Evolutionary conservation across 106 monocot genomes (phyloP).

Genomic region (Acorus gramineus): DNA sequence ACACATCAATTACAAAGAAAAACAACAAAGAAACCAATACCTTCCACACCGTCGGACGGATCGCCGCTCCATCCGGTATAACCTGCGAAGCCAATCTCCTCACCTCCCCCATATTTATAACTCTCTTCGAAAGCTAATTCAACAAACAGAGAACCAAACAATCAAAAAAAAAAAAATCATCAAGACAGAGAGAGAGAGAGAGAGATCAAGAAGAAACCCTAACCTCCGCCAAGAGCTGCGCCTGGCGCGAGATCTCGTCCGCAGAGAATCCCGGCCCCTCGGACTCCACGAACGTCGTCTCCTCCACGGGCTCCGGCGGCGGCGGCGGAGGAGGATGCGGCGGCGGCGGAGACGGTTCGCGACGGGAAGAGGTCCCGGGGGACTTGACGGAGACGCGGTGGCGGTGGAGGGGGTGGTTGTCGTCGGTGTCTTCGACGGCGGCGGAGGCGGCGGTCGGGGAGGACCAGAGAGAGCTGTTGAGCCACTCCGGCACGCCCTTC

Average conservation of each 20-base stretch:
- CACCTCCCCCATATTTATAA: constrained; percentile 50
- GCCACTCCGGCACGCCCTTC: constrained; percentile 70
- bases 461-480: constrained; percentile 71
- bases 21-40: constrained; percentile 9
- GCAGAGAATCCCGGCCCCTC: constrained; percentile 24
- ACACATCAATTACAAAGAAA: not conserved
- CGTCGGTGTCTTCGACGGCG: not conserved
- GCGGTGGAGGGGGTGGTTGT: constrained; percentile 9
- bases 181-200: not conserved
- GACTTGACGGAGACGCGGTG: constrained; percentile 1
- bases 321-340: constrained; percentile 21
- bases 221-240: constrained; percentile 63
- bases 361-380: constrained; percentile 2
- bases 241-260: constrained; percentile 66
- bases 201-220: not conserved
- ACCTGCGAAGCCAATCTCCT: constrained; percentile 64
- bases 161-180: not conserved
- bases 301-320: not conserved
- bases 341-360: not conserved
- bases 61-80: constrained; percentile 59
- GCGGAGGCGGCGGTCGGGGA: constrained; percentile 7
- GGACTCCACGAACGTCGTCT: constrained; percentile 1
- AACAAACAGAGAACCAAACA: not conserved
- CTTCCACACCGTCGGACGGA: constrained; percentile 88
- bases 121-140: constrained; percentile 62